Evolutionary conservation across 306 rosid genomes (phyloP), one percentile per base, ranked within the genome.

Genomic region (Cucumis hystrix): DNA sequence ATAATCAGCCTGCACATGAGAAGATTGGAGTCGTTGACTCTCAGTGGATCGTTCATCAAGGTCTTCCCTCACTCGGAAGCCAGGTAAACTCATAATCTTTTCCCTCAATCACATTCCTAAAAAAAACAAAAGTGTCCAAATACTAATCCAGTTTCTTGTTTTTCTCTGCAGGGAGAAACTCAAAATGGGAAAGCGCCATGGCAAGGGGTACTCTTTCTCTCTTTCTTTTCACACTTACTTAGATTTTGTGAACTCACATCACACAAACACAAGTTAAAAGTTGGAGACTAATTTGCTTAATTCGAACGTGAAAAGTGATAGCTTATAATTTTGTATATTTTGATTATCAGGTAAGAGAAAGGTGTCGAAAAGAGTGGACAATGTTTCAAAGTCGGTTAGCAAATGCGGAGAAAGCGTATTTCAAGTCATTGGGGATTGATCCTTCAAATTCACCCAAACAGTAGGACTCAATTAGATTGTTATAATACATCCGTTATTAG

Each of bases 11-110:
- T 80, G 98, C 98, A 20, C 92, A 95, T 75, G 98, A 95, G 85
- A 95, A 95, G 87, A 92, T 95, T 20, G 98, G 98, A 76, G 98
- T 95, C 49, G 98, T 95, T 81, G 98, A 95, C 85, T 85, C 96
- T 74, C 98, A 95, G 67, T 95, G 98, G 98, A 92, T 95, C 76
- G 73, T 95, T 82, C 98, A 95, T 77, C 98, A 95, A 88, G 77
- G 87, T 51, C 91, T 92, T 87, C 97, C 98, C 60, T 89, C 98
- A 6, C 92, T 95, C 35, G 98, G 98, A 80, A 88, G 57, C 83
- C 98, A 95, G 95, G 98, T 94, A 80, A 78, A 71, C 23, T 16
- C 5, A 49, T 18, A 49, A 43, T 21, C 39, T 15, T 51, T 25
- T 25, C 17, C 23, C 28, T 49, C 60, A 10, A 20, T 18, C 25